Conservation (phyloP, 2,329 filamentous ascomycete genomes). For the Metarhizium robertsii region DNA sequence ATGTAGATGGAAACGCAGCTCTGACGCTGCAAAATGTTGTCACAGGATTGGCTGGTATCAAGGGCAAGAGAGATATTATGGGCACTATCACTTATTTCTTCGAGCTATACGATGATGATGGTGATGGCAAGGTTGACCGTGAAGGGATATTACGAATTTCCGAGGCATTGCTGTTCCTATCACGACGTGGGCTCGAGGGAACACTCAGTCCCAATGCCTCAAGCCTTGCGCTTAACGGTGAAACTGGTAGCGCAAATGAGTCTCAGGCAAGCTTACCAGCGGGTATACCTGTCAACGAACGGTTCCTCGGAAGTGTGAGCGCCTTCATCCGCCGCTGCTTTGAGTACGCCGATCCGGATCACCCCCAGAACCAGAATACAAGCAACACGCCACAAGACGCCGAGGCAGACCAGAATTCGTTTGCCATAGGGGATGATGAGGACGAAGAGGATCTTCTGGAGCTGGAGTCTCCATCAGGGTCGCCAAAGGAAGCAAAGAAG, state of each 20-base stretch:
- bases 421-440: conserved; percentile 58
- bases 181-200: conserved; percentile 75
- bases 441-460: conserved; percentile 52
- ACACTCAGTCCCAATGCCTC: conserved; percentile 57
- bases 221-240: conserved; percentile 39
- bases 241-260: conserved; percentile 18
- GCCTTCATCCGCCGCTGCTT: conserved; percentile 95
- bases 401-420: conserved; percentile 36
- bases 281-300: conserved; percentile 65
- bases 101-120: conserved; percentile 88
- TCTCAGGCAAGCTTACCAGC: conserved; percentile 29
- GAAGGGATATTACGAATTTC: conserved; percentile 94
- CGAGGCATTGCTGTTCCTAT: conserved; percentile 87
- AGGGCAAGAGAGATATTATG: conserved; percentile 94
- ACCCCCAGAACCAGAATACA: conserved; percentile 49
- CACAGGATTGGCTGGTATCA: conserved; percentile 79
- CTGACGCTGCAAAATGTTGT: conserved; percentile 88
- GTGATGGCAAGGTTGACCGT: conserved; percentile 83
- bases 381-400: conserved; percentile 10
- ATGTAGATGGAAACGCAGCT: conserved; percentile 65
- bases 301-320: conserved; percentile 85
- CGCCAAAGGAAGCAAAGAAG: conserved; percentile 32
- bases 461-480: conserved; percentile 39
- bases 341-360: conserved; percentile 93
- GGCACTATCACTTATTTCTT: conserved; percentile 97